Base-by-base conservation (phyloP, 495 filamentous ascomycete genomes). In the Antarctomyces pellizariae region DNA sequence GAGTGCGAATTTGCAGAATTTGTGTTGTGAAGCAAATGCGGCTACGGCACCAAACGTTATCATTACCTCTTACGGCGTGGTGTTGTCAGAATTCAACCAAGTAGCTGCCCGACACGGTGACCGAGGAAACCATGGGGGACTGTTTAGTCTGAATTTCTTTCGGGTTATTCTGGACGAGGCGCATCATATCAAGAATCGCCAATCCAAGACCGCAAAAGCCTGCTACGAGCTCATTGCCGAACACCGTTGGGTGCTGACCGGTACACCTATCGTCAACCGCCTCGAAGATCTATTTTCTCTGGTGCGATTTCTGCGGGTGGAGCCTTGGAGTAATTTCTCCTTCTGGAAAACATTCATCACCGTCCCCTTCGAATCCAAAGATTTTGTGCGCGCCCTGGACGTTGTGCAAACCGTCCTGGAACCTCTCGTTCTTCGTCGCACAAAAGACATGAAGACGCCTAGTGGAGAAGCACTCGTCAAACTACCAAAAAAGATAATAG, bases 261-360 rank as follows among this genome's bases (percentile, higher is more conserved):
- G 86, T 7, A 97, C 86, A 2, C 86, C 86, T 0, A 97, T 97
- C 25, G 84, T 97, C 36, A 97, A 97, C 43, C 73, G 76, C 7
- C 55, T 97, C 2, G 89, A 97, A 44, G 86, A 97, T 50, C 56
- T 97, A n/a, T 97, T 95, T 54, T 84, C 75, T 39, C 50, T 95
- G 16, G 79, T 97, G 13, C 64, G 74, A 9, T 97, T 95, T 49
- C 51, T 95, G 16, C 62, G 74, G 32, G 86, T 95, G 5, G 89
- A 95, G 40, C 86, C 86, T 1, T 97, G 86, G 86, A 78, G 71
- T 32, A 95, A 93, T 45, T 95, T 95, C 44, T 86, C 80, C 3
- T 97, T 89, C 52, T 97, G 86, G 86, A 77, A 83, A 34, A 95
- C 89, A 0, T 97, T 97, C 47, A 97, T 97, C 36, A 97, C 89